Evolutionary conservation across 768 basidiomycete genomes (phyloP).

Genomic region (Tylopilus sp.): DNA sequence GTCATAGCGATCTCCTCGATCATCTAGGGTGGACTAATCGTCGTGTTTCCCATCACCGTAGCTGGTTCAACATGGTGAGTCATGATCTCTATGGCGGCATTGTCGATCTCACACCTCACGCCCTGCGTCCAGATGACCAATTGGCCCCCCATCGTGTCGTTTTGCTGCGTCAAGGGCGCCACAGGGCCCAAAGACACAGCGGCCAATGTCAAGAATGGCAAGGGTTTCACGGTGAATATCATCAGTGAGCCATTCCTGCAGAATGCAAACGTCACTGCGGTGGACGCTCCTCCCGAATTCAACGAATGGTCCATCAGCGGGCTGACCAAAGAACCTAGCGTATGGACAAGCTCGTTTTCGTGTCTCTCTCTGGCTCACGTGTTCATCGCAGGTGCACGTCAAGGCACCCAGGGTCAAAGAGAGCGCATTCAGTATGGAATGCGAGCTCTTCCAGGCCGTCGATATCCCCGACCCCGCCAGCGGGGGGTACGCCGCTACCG

Average conservation of each 20-base stretch:
- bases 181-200: constrained; percentile 38
- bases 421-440: constrained; percentile 48
- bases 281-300: constrained; percentile 35
- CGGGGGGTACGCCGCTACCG: constrained; percentile 16
- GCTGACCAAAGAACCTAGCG: constrained; percentile 16
- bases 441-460: constrained; percentile 35
- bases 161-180: constrained; percentile 21
- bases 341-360: background rate
- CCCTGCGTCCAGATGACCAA: constrained; percentile 12
- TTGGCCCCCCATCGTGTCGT: constrained; percentile 36
- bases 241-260: constrained; percentile 49
- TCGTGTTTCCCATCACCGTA: background rate
- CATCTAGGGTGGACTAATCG: background rate
- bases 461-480: constrained; percentile 31
- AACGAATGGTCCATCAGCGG: constrained; percentile 40
- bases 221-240: constrained; percentile 47
- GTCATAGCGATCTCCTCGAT: too few species aligned
- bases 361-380: background rate
- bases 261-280: constrained; percentile 35
- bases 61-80: constrained; percentile 27
- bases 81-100: background rate
- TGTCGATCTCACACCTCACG: too few species aligned
- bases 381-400: constrained; percentile 28
- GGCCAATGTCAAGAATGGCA: constrained; percentile 39
- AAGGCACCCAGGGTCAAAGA: constrained; percentile 40